Conservation (phyloP, 108 stramenopile genomes). For the Epithemia pelagica region DNA sequence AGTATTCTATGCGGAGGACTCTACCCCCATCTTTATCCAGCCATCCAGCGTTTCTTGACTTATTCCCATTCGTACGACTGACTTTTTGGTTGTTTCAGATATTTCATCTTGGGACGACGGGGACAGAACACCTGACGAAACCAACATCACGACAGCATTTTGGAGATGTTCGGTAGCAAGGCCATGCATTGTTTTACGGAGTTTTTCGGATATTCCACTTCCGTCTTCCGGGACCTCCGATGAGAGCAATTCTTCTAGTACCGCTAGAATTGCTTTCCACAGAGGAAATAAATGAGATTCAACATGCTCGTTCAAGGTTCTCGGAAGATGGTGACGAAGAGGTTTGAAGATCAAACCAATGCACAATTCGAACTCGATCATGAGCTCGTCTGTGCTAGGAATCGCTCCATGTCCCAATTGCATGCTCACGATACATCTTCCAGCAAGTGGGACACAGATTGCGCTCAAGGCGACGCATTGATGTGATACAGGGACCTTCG, state of each 20-base stretch:
- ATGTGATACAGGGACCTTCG: conserved; percentile 33
- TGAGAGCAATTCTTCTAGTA: conserved; percentile 53
- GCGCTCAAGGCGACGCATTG: conserved; percentile 45
- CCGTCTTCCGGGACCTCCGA: conserved; percentile 17
- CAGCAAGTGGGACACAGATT: conserved; percentile 66
- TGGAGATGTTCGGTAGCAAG: conserved; percentile 72
- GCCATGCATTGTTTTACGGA: conserved; percentile 39
- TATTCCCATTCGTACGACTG: conserved; percentile 47
- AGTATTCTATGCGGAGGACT: not conserved
- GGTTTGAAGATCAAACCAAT: conserved; percentile 81
- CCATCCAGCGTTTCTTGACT: conserved; percentile 43
- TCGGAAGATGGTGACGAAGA: conserved; percentile 64
- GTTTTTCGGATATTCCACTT: conserved; percentile 7
- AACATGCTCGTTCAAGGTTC: conserved; percentile 27
- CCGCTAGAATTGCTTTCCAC: conserved; percentile 57
- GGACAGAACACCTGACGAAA: conserved; percentile 36
- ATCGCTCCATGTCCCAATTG: conserved; percentile 13
- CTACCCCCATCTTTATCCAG: conserved; percentile 52
- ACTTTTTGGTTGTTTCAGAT: conserved; percentile 49
- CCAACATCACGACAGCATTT: conserved; percentile 70
- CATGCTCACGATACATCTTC: conserved; percentile 47
- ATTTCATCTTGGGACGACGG: conserved; percentile 25
- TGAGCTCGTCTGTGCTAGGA: conserved; percentile 36
- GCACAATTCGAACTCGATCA: conserved; percentile 76
- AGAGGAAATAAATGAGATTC: conserved; percentile 32